Evolutionary conservation across 805 yeast species (phyloP), one percentile per base, ranked within the genome.

Genomic region (Candida odintsovae): DNA sequence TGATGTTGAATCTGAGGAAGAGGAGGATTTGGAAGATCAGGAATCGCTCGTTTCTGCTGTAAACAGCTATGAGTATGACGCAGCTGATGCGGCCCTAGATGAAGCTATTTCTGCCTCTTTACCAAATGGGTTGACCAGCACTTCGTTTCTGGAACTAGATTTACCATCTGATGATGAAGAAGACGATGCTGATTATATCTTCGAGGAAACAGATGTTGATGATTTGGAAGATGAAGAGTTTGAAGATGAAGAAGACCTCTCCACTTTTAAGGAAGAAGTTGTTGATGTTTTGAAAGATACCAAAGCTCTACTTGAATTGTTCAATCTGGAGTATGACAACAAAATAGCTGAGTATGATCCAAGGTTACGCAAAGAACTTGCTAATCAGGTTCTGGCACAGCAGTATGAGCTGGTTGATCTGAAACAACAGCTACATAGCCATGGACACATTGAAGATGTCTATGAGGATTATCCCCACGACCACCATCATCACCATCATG

Each of bases 171-270:
- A 46, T 19, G 31, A 22, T 18, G 43, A 41, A 16, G 45, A 48
- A 16, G 40, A 36, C 20, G 16, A 36, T 25, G 16, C 9, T 6
- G 28, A 31, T 26, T 15, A 25, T 9, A 19, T 31, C 23, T 42
- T 41, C 15, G 50, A 49, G 23, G 48, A 47, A 38, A 46, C 40
- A 19, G 40, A 25, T 16, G 29, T 45, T 20, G 43, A 42, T 10
- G 43, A 19, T 13, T 25, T 41, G 9, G 45, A 45, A n/a, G 59
- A 53, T 19, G 51, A 53, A 42, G 50, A 53, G 26, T n/a, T 38
- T 19, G n/a, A 31, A 18, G 4, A 9, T 19, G 36, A 19, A 31
- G 29, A 21, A 38, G 41, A 38, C 6, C 36, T 18, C 3, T 4
- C 20, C 4, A 8, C 12, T 33, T 16, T 18, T 20, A 33, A n/a